Conservation (phyloP, 768 basidiomycete genomes). For the Hysterangium stoloniferum region DNA sequence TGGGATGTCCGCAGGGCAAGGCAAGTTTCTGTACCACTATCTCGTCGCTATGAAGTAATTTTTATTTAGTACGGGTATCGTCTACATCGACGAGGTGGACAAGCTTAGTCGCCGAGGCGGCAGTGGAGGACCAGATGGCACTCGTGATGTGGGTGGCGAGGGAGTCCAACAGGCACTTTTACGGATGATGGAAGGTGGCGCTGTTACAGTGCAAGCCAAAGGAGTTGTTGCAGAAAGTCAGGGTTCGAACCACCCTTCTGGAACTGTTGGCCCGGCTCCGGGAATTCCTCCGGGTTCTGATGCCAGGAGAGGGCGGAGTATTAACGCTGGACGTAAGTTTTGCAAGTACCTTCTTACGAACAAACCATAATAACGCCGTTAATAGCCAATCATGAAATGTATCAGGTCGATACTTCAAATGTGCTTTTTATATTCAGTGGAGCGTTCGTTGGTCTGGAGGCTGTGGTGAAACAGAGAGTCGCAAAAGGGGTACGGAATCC, state of each 20-base stretch:
- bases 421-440: conserved; percentile 93
- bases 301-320: conserved; percentile 40
- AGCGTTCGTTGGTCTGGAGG: conserved; percentile 89
- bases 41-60: conserved; percentile 5
- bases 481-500: conserved; percentile 66
- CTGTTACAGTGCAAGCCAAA: conserved; percentile 75
- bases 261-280: conserved; percentile 22
- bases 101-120: conserved; percentile 36
- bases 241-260: background rate
- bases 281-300: conserved; percentile 33
- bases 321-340: conserved; percentile 26
- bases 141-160: conserved; percentile 89
- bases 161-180: conserved; percentile 92
- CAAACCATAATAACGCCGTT: conserved; percentile 13
- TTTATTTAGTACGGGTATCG: conserved; percentile 71
- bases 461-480: conserved; percentile 67
- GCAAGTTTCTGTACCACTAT: conserved; percentile 28
- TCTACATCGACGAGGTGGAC: conserved; percentile 95
- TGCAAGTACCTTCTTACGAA: background rate
- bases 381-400: conserved; percentile 57
- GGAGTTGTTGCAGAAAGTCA: conserved; percentile 22
- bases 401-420: conserved; percentile 81
- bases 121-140: conserved; percentile 28
- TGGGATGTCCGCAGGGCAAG: conserved; percentile 84
- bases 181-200: conserved; percentile 90